Percentiles rank a stretch among this genome's conserved stretches.
These are phyloP conservation scores for Nicotiana paniculata DNA, from an alignment of 257 asterid genomes.

Conservation along the genomic window DNA sequence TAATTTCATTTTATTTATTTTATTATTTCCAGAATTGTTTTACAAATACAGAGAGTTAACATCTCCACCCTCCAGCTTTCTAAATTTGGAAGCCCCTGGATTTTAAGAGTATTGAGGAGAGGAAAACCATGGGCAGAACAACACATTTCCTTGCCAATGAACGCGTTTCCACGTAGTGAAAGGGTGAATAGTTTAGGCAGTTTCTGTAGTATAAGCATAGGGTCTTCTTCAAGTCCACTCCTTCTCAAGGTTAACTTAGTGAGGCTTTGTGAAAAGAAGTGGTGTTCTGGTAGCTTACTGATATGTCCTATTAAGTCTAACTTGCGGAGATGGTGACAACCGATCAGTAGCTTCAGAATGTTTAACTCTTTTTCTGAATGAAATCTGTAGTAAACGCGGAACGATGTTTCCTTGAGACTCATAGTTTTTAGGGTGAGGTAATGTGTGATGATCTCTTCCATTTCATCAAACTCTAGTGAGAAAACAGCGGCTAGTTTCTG, in stretches of 20 bases:
- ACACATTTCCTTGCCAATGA: slow-evolving; percentile 28
- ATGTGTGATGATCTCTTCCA: slow-evolving; percentile 20
- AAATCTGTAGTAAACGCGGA: slow-evolving; percentile 35
- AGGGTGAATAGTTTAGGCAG: slow-evolving; percentile 25
- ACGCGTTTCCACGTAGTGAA: slow-evolving; percentile 30
- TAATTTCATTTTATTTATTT: too few relatives aligned
- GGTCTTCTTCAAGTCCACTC: slow-evolving; percentile 46
- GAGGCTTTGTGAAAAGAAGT: slow-evolving; percentile 25
- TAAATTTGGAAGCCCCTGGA: slow-evolving; percentile 26
- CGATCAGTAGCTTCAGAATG: slow-evolving; percentile 26
- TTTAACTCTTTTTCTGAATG: slow-evolving; percentile 32
- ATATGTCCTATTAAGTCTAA: slow-evolving; percentile 39
- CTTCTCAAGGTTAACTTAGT: slow-evolving; percentile 40
- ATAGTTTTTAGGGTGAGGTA: slow-evolving; percentile 14
- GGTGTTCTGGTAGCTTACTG: slow-evolving; percentile 31
- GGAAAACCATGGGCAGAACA: slow-evolving; percentile 38
- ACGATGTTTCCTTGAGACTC: slow-evolving; percentile 31
- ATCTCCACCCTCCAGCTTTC: slow-evolving; percentile 38
- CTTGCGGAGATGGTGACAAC: slow-evolving; percentile 36
- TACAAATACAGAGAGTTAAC: too few relatives aligned
- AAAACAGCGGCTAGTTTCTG: slow-evolving; percentile 37
- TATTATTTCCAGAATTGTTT: too few relatives aligned
- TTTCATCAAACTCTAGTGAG: slow-evolving; percentile 24
- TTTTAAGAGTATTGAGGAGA: slow-evolving; percentile 22
- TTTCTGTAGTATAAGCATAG: slow-evolving; percentile 40